Evolutionary conservation across 2,329 filamentous ascomycete species (phyloP), one percentile per base, ranked within the genome.

Genomic region (Fusarium floridanum): DNA sequence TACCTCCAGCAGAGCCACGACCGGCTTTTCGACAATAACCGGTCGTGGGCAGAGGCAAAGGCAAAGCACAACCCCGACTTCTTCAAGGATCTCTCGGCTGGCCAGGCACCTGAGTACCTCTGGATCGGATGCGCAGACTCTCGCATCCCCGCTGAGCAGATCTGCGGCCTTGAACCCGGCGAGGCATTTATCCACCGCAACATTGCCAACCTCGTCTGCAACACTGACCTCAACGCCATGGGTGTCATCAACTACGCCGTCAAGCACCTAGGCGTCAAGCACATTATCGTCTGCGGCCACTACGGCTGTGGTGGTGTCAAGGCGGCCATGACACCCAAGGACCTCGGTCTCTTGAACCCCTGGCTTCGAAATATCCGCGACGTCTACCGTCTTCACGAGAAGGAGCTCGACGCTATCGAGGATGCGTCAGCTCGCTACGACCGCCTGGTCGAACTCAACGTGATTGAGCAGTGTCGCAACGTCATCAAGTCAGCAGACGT

Each of bases 111-210:
- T 65, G 91, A 94, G 79, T 94, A 94, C 82, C 88, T 94, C 64
- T 98, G 95, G 94, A 94, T 98, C 80, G 95, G 95, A 59, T 98
- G 95, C 88, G 93, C 93, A 83, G 95, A 98, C 87, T 95, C 92
- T 45, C 94, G 95, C 76, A 94, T 96, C 81, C 95, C 95, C n/a
- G 95, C 96, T 78, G 96, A 95, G 80, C 94, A 94, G 80, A 91
- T 98, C 82, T 91, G 95, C 56, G 92, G 93, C 75, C 89, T 96
- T 66, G 88, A 93, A 80, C 94, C 95, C n/a, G 95, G 95, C 77
- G 94, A 98, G 84, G 93, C 96, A 79, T 98, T 98, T 83, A 93
- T 97, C 76, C 95, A 97, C 88, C 94, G 95, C 84, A 98, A 98
- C 81, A 97, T 98, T 83, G 95, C 95, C 85, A 98, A 98, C 87